Conservation (phyloP, 2,329 filamentous ascomycete species). For the Colletotrichum salicis region DNA sequence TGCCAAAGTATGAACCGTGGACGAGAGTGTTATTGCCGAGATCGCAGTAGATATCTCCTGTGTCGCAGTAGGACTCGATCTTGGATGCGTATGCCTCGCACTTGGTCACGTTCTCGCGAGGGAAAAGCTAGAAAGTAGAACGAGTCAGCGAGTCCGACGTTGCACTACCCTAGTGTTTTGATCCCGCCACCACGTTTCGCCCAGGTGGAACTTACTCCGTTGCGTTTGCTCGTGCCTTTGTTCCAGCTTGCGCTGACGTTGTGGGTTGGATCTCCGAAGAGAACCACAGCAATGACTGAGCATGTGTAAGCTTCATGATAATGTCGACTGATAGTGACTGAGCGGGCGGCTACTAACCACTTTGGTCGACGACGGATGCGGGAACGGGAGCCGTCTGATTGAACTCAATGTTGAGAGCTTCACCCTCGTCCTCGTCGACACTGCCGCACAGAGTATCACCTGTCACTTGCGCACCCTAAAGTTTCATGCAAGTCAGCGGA, state of each 20-base stretch:
- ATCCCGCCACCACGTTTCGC: background rate
- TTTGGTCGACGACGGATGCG: slow-evolving; percentile 43
- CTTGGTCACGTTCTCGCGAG: slow-evolving; percentile 45
- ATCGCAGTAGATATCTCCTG: slow-evolving; percentile 54
- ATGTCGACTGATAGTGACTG: too few species aligned
- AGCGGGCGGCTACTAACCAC: slow-evolving; percentile 42
- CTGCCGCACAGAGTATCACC: slow-evolving; percentile 51
- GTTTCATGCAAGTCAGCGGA: slow-evolving; percentile 18
- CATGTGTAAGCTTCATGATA: slow-evolving; percentile 27
- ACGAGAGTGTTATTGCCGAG: slow-evolving; percentile 42
- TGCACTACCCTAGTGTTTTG: background rate
- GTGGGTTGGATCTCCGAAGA: slow-evolving; percentile 56
- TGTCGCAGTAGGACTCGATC: slow-evolving; percentile 54
- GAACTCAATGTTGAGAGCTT: slow-evolving; percentile 25
- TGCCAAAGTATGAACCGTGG: slow-evolving; percentile 49
- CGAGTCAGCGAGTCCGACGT: background rate
- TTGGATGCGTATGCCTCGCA: slow-evolving; percentile 50
- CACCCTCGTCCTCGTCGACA: slow-evolving; percentile 38
- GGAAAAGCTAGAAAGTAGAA: slow-evolving; percentile 45
- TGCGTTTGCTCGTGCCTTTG: slow-evolving; percentile 47
- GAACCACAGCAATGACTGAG: slow-evolving; percentile 52
- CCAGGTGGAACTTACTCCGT: slow-evolving; percentile 47
- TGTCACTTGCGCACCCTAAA: slow-evolving; percentile 51
- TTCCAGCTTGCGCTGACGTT: slow-evolving; percentile 48
- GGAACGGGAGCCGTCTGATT: slow-evolving; percentile 40